Base-by-base conservation (phyloP, 2,329 filamentous ascomycete genomes). In the Phoma herbarum region DNA sequence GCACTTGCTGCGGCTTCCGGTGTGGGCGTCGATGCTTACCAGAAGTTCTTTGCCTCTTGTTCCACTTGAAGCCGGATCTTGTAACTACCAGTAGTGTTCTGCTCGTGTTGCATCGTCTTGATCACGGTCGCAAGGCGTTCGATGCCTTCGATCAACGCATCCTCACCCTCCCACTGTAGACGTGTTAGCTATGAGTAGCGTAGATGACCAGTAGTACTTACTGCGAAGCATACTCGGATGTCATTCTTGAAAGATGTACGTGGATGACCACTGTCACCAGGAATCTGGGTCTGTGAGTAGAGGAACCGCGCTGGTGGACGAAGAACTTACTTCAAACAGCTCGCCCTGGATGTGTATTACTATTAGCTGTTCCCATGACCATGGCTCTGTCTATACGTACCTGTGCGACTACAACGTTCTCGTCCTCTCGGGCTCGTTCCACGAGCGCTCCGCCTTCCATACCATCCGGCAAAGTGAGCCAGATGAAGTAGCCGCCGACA, bases 401-500 rank as follows among this genome's bases (percentile, higher is more conserved):
- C 60, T 84, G 81, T 23, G 88, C 90, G 22, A 95, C 81, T 25
- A 88, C 82, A 55, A 96, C 75, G 45, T 87, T 86, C 74, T 90
- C 88, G 53, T 89, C 85, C 22, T 81, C 77, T 69, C 83, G 79
- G 16, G 88, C 88, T 37, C 81, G 80, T 65, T 82, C 77, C 7
- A 85, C 85, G 29, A 92, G 79, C 8, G 83, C 81, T 29, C 78
- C 78, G 33, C 84, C 86, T 9, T 82, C 80, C 52, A 89, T 78
- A 43, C 72, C 54, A 62, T 74, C 62, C 0, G 88, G 88, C 4
- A 96, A 75, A 1, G 81, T 83, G 25, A 96, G 76, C 92, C 92
- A 97, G 46, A 96, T 80, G 74, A 96, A 97, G 74, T 94, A 97
- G 0, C 93, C 93, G 0, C 93, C 93, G 28, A 88, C 89, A 3